A percentile compares a stretch with the other conserved stretches of the same genome.
Conservation (phyloP, 139 green algal species). For the Picochlorum sp. region DNA sequence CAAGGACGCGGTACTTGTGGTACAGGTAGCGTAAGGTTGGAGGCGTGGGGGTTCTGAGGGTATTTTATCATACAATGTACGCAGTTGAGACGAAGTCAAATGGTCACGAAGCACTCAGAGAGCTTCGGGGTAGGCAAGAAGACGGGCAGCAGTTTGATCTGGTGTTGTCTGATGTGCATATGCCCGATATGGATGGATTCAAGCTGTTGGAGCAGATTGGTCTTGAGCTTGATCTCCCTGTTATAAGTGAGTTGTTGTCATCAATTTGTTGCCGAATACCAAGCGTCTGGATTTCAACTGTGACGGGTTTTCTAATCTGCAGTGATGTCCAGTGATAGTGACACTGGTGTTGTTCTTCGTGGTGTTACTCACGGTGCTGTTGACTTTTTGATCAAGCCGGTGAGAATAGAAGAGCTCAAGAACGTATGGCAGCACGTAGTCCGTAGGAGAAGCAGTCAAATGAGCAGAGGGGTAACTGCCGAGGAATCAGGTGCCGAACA, state of each 20-base stretch:
- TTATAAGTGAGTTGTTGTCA: too few relatives aligned
- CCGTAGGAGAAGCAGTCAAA: conserved; percentile 25
- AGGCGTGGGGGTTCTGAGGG: background rate
- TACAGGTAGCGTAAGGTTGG: too few relatives aligned
- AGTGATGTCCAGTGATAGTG: conserved; percentile 94
- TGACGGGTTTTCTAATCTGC: too few relatives aligned
- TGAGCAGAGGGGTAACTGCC: background rate
- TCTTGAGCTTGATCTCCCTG: conserved; percentile 85
- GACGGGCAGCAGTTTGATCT: conserved; percentile 67
- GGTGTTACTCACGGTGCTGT: conserved; percentile 91
- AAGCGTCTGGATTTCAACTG: conserved; percentile 29
- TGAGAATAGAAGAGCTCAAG: conserved; percentile 87
- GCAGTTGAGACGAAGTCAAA: conserved; percentile 41
- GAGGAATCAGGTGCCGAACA: conserved; percentile 4
- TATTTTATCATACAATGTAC: background rate
- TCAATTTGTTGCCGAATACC: conserved; percentile 42
- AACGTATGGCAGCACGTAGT: conserved; percentile 98
- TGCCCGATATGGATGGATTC: conserved; percentile 98
- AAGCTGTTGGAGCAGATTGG: conserved; percentile 83
- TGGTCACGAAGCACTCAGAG: conserved; percentile 43
- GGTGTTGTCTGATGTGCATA: conserved; percentile 93
- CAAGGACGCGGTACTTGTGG: background rate
- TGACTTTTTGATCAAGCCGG: conserved; percentile 96
- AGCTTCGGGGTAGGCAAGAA: conserved; percentile 40
- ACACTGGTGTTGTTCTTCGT: conserved; percentile 78